A percentile compares a stretch with the other conserved stretches of the same genome.
Evolutionary conservation across 23 red algal genomes (phyloP).

Genomic region (Gracilaria vermiculophylla): DNA sequence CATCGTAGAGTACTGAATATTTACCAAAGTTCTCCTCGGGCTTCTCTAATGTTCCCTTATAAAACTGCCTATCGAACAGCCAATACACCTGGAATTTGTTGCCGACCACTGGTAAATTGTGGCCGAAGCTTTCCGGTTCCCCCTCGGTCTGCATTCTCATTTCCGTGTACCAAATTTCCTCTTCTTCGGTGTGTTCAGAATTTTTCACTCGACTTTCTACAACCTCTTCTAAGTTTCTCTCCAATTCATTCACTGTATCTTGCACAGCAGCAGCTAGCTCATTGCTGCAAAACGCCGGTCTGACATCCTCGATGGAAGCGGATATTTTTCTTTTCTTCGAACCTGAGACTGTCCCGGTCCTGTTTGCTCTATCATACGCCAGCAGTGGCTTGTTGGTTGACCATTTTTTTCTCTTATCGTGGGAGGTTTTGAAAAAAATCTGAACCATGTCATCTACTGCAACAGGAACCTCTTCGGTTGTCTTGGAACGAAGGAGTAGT

Average conservation of each 20-base stretch:
- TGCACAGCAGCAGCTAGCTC: conserved; percentile 29
- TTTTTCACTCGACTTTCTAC: not conserved
- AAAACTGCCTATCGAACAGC: not conserved
- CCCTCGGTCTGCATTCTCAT: too few relatives aligned
- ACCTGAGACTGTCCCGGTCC: conserved; percentile 3
- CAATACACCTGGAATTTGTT: not conserved
- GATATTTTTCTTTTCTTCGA: not conserved
- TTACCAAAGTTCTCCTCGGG: not conserved
- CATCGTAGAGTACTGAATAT: not conserved
- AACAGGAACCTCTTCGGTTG: not conserved
- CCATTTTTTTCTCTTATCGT: not conserved
- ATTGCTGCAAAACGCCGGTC: not conserved
- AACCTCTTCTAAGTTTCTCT: not conserved
- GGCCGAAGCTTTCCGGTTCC: not conserved
- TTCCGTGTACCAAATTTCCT: too few relatives aligned
- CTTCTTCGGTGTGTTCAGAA: not conserved
- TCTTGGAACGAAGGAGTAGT: conserved; percentile 24
- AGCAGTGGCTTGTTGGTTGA: not conserved
- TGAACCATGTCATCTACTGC: conserved; percentile 4
- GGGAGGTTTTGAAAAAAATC: not conserved
- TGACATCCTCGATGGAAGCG: not conserved
- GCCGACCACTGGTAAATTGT: not conserved
- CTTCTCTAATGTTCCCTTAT: not conserved
- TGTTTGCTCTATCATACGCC: not conserved
- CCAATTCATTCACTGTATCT: not conserved